phyloP scores from a whole-genome alignment of 2,329 filamentous ascomycete species.

The Colletotrichum sp. region DNA sequence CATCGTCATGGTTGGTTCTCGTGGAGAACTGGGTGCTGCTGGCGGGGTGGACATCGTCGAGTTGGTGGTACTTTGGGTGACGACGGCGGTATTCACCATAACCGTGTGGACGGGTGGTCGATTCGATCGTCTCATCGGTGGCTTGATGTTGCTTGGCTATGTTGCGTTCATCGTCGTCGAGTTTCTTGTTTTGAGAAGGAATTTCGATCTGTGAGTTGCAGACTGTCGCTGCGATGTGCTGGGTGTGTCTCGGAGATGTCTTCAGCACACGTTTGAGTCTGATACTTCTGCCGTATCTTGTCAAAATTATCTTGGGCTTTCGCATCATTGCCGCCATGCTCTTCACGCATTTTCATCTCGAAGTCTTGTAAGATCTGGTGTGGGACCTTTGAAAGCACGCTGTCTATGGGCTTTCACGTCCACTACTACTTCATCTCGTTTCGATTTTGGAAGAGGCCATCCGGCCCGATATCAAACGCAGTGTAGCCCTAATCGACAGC shows the following conservation, averaged over 20 bases:
- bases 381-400: not conserved
- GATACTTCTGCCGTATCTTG: not conserved
- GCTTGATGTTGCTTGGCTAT: slow-evolving; percentile 18
- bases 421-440: not conserved
- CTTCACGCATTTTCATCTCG: not conserved
- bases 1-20: slow-evolving; percentile 30
- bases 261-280: not conserved
- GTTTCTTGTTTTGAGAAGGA: slow-evolving; percentile 13
- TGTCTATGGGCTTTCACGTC: not conserved
- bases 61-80: slow-evolving; percentile 22
- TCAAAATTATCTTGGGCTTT: not conserved
- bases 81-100: slow-evolving; percentile 20
- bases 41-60: slow-evolving; percentile 16
- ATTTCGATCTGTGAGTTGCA: not conserved
- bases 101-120: slow-evolving; percentile 24
- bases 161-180: slow-evolving; percentile 23
- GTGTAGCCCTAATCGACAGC: not conserved
- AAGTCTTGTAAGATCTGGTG: not conserved
- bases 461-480: not conserved
- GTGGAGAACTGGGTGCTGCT: slow-evolving; percentile 2
- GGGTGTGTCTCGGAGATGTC: not conserved
- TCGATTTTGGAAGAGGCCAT: not conserved
- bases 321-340: not conserved
- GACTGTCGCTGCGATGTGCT: not conserved
- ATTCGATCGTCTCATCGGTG: slow-evolving; percentile 11